These are phyloP conservation scores for Helicocarpus griseus DNA, from an alignment of 2,329 filamentous ascomycete genomes.

Conservation along the genomic window DNA sequence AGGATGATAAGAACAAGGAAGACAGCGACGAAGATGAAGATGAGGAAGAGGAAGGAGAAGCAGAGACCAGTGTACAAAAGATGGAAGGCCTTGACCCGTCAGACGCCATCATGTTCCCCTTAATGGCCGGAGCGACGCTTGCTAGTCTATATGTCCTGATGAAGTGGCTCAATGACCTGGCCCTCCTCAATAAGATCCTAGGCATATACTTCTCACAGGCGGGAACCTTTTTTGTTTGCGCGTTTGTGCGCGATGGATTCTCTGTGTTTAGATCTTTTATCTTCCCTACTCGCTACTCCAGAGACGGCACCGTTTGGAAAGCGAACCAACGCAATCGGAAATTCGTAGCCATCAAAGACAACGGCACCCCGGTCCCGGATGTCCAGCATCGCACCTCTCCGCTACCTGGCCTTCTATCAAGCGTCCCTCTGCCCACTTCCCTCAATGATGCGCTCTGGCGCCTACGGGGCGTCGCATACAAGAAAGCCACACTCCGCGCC, in stretches of 20 bases:
- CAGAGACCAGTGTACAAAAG: slow-evolving; percentile 44
- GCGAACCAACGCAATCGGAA: slow-evolving; percentile 22
- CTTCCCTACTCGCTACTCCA: slow-evolving; percentile 62
- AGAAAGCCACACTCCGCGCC: slow-evolving; percentile 42
- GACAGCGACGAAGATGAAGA: slow-evolving; percentile 39
- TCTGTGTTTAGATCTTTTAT: slow-evolving; percentile 55
- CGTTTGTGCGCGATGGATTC: slow-evolving; percentile 62
- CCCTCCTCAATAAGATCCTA: slow-evolving; percentile 71
- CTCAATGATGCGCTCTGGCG: slow-evolving; percentile 38
- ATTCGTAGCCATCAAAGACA: slow-evolving; percentile 18
- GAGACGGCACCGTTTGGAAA: slow-evolving; percentile 42
- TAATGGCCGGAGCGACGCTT: slow-evolving; percentile 64
- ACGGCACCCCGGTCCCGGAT: slow-evolving; percentile 6
- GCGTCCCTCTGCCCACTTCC: slow-evolving; percentile 34
- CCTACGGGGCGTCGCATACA: slow-evolving; percentile 38
- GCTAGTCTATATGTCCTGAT: slow-evolving; percentile 77
- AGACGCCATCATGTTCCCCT: slow-evolving; percentile 76
- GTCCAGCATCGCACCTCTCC: slow-evolving; percentile 32
- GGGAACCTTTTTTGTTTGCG: slow-evolving; percentile 66
- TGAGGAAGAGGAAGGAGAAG: slow-evolving; percentile 41
- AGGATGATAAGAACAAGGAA: slow-evolving; percentile 22
- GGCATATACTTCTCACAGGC: slow-evolving; percentile 74
- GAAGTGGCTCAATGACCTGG: slow-evolving; percentile 75
- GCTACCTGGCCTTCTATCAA: slow-evolving; percentile 42
- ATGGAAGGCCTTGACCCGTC: slow-evolving; percentile 62